A percentile compares a stretch with the other conserved stretches of the same genome.
Evolutionary conservation across 176 grass and related monocot genomes (phyloP).

Genomic region (Cenchrus americanus): DNA sequence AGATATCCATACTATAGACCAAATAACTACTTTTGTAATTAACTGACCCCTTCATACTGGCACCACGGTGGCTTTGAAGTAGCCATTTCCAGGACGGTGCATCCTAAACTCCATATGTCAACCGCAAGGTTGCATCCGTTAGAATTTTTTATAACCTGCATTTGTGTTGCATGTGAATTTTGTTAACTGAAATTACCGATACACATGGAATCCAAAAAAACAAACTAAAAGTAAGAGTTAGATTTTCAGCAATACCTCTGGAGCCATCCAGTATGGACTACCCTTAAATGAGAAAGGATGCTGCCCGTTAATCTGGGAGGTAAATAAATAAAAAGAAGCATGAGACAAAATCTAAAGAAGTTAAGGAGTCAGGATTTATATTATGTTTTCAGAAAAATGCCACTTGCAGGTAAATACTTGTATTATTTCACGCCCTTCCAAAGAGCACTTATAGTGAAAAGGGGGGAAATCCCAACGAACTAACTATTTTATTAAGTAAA

Average conservation of each 20-base stretch:
- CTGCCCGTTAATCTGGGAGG: slow-evolving; percentile 79
- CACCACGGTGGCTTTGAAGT: slow-evolving; percentile 99
- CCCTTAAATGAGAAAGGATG: slow-evolving; percentile 98
- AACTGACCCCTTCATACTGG: slow-evolving; percentile 96
- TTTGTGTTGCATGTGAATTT: slow-evolving; percentile 25
- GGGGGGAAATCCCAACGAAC: neutral
- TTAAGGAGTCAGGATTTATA: neutral
- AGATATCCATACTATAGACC: slow-evolving; percentile 12
- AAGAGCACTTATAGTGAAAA: neutral
- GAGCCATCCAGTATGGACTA: slow-evolving; percentile 99
- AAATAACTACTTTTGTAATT: slow-evolving; percentile 26
- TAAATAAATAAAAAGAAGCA: slow-evolving; percentile 18
- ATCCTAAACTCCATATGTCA: slow-evolving; percentile 99
- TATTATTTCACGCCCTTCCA: neutral
- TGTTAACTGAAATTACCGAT: slow-evolving; percentile 20
- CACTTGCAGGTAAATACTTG: neutral
- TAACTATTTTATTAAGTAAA: neutral
- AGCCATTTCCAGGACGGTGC: slow-evolving; percentile 98
- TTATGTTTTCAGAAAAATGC: slow-evolving; percentile 2
- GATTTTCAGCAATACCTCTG: slow-evolving; percentile 71
- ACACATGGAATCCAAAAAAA: slow-evolving; percentile 24
- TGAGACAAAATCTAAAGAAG: neutral
- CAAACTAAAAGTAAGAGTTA: slow-evolving; percentile 30
- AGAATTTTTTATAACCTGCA: slow-evolving; percentile 94
- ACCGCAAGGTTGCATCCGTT: slow-evolving; percentile 98